Base-by-base conservation (phyloP, 805 yeast species). In the Suhomyces emberorum region DNA sequence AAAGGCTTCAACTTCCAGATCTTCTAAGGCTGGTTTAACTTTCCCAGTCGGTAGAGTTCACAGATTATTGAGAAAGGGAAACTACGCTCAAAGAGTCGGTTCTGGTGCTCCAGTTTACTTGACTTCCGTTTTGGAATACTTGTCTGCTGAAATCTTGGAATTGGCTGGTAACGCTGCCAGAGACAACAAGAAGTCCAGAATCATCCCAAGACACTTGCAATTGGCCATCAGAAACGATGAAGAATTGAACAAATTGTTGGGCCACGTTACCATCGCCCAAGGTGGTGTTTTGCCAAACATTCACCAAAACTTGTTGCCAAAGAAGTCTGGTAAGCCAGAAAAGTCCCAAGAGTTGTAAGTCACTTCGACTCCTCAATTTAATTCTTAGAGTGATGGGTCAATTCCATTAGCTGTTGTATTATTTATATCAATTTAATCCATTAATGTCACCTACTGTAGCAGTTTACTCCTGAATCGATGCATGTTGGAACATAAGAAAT, bases 41-140 rank as follows among this genome's bases (percentile, higher is more conserved):
- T 91, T 91, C 95, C 98, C 98, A 76, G 98, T 91, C 54, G 98
- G 98, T 71, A 89, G 98, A 82, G 93, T 91, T 55, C 96, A 91
- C 79, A 83, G 97, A 76, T 79, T 89, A 57, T 74, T 91, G 63
- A 87, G 95, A 81, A 88, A 84, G 74, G 96, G 96, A 68, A 87
- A 89, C 83, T 87, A 91, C 76, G 95, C 97, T 62, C 95, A 89
- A 76, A 83, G 98, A 77, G 83, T 91, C 57, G 97, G 98, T 80
- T 88, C 97, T 53, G 96, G 96, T 81, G 97, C 98, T 59, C 97
- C 98, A 74, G 91, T 91, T 48, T 91, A 89, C 75, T 78, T 91
- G 64, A 89, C 98, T 54, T 95, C 98, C 39, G 97, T 91, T 41
- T 77, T 91, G 59, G 98, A 91, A 74, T 91, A 91, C 69, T 79